Evolutionary conservation across 2,329 filamentous ascomycete species (phyloP), one percentile per base, ranked within the genome.

Genomic region (Neofusicoccum kwambonambiense): DNA sequence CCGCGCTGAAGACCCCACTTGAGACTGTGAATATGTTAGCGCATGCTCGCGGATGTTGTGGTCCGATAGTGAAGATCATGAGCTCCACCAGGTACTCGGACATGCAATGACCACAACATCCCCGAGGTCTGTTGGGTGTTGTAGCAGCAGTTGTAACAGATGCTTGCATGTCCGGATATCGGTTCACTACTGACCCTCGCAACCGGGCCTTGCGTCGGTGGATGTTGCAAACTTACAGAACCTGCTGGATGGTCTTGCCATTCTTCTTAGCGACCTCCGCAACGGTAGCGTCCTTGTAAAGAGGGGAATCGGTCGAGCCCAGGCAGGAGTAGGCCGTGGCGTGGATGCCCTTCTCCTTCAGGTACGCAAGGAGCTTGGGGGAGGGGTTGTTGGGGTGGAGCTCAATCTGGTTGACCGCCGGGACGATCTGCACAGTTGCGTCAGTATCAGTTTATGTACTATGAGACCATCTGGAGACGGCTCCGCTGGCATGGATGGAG

Each of bases 1-100:
- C 90, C 91, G 74, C 92, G 88, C 76, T 90, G 87, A 64, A 96
- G 80, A 68, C 91, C 92, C 91, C 92, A 96, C 71, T 88, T 82
- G 68, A 96, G 80, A 37, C 72, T 73, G 42, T 27, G 34, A 11
- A 35, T 35, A 6, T 60, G 61, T 64, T 44, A 63, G 49, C 31
- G 7, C 34, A 11, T 49, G 44, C 3, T n/a, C 9, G 22, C 22
- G 7, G 11, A 19, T 27, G 5, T 41, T n/a, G 57, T 15, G 4
- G 4, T 61, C 3, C 11, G 31, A 11, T 31, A 5, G 27, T 31
- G 27, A 7, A 31, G 27, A 31, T 31, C 27, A 31, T 31, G 27
- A 31, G 27, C 27, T 31, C 27, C 27, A 5, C 27, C 5, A 31
- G 27, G 6, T 31, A 31, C 6, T 7, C 27, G 27, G 27, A 31